Evolutionary conservation across 163 green algal genomes (phyloP).

Genomic region (Coccomyxa subellipsoidea): DNA sequence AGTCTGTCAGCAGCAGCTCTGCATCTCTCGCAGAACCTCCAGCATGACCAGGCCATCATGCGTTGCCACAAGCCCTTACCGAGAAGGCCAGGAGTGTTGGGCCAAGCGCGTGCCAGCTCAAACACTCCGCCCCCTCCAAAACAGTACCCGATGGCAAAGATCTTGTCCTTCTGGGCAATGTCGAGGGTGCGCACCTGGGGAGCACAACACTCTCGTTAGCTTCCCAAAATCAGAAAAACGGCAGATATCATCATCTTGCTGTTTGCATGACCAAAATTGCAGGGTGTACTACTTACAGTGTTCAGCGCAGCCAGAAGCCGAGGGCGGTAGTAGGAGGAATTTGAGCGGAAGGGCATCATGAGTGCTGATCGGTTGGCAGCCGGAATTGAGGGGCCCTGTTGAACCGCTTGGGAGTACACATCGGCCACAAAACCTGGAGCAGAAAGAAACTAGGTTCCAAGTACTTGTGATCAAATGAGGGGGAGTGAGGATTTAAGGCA

Average conservation of each 20-base stretch:
- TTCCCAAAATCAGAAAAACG: no score
- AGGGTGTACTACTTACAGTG: neutral
- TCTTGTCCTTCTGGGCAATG: constrained; percentile 1
- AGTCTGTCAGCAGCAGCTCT: no score
- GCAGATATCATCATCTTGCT: no score
- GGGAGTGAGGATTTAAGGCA: no score
- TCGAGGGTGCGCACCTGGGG: neutral
- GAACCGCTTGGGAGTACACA: constrained; percentile 10
- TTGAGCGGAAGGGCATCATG: neutral
- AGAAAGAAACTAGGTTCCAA: no score
- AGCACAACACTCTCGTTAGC: no score
- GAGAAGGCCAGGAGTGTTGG: constrained; percentile 9
- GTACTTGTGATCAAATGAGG: no score
- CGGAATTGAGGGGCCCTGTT: constrained; percentile 14
- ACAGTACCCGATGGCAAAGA: constrained; percentile 29
- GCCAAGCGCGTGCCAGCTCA: neutral
- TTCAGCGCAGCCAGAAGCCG: neutral
- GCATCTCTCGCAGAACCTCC: no score
- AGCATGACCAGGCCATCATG: no score
- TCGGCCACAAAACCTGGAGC: constrained; percentile 22
- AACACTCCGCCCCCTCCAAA: constrained; percentile 30
- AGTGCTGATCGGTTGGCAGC: constrained; percentile 6
- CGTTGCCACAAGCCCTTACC: no score
- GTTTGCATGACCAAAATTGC: neutral
- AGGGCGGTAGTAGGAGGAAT: neutral